phyloP scores from a whole-genome alignment of 148 eudicot species.

The Drosera capensis region DNA sequence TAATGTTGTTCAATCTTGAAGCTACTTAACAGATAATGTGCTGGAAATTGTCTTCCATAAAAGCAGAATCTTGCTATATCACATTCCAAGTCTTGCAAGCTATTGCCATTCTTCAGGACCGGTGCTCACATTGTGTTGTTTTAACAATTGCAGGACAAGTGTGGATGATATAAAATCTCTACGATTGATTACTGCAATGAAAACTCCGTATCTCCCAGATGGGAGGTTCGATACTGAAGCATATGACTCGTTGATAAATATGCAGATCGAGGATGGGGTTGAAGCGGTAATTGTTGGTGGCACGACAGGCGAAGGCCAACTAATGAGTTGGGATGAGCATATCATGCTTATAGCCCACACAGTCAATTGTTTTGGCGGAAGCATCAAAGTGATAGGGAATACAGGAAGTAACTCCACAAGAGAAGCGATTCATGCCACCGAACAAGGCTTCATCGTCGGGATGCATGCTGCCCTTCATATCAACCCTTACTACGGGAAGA shows the following conservation, averaged over 20 bases:
- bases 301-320: slow-evolving; percentile 84
- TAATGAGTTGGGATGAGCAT: slow-evolving; percentile 96
- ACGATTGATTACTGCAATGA: slow-evolving; percentile 64
- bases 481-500: slow-evolving; percentile 84
- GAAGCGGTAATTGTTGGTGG: slow-evolving; percentile 86
- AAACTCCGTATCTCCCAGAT: slow-evolving; percentile 87
- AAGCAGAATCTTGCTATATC: too few relatives aligned
- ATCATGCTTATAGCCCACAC: slow-evolving; percentile 91
- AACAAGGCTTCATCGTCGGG: slow-evolving; percentile 87
- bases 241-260: slow-evolving; percentile 61
- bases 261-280: slow-evolving; percentile 66
- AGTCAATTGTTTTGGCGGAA: slow-evolving; percentile 70
- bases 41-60: too few relatives aligned
- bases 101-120: too few relatives aligned
- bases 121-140: not conserved
- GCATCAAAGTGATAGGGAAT: slow-evolving; percentile 72
- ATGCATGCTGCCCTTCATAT: slow-evolving; percentile 97
- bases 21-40: too few relatives aligned
- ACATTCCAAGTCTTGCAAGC: too few relatives aligned
- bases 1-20: too few relatives aligned
- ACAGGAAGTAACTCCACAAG: slow-evolving; percentile 91
- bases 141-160: slow-evolving; percentile 40
- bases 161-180: slow-evolving; percentile 66
- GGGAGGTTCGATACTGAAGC: slow-evolving; percentile 92
- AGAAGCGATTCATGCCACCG: slow-evolving; percentile 85